Evolutionary conservation across 2,329 filamentous ascomycete genomes (phyloP).

Genomic region (Botrytis hyacinthi): DNA sequence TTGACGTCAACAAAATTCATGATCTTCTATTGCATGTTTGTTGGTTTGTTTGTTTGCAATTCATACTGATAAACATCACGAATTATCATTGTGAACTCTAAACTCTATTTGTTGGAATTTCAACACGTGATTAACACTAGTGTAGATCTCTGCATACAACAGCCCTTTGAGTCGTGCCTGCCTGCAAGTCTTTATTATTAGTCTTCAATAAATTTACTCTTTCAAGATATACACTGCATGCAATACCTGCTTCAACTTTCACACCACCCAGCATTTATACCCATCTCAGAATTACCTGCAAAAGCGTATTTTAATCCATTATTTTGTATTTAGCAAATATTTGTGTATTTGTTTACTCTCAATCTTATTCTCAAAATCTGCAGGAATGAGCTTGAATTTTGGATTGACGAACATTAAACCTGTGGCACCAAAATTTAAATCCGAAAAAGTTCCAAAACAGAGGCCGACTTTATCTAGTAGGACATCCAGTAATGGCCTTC

Average conservation of each 20-base stretch:
- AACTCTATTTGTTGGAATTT: background rate
- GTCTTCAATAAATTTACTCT: background rate
- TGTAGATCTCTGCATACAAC: conserved; percentile 5
- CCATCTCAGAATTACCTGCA: background rate
- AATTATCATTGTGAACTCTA: background rate
- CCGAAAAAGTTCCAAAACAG: conserved; percentile 7
- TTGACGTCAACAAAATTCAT: background rate
- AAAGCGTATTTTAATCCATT: background rate
- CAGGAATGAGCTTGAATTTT: conserved; percentile 4
- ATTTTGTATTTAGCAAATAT: background rate
- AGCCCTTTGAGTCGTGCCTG: background rate
- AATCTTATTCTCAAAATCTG: background rate
- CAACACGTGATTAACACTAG: background rate
- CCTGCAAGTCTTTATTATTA: background rate
- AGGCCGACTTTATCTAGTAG: conserved; percentile 2
- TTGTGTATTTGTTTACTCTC: background rate
- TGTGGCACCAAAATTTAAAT: conserved; percentile 1
- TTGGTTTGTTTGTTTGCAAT: background rate
- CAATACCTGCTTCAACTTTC: background rate
- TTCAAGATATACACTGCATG: background rate
- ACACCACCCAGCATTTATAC: background rate
- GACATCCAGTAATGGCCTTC: background rate
- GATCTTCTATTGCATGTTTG: background rate
- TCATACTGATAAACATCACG: background rate
- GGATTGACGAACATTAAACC: conserved; percentile 1